A percentile compares a stretch with the other conserved stretches of the same genome.
Evolutionary conservation across 2,329 filamentous ascomycete species (phyloP).

Genomic region (Aspergillus cejpii): DNA sequence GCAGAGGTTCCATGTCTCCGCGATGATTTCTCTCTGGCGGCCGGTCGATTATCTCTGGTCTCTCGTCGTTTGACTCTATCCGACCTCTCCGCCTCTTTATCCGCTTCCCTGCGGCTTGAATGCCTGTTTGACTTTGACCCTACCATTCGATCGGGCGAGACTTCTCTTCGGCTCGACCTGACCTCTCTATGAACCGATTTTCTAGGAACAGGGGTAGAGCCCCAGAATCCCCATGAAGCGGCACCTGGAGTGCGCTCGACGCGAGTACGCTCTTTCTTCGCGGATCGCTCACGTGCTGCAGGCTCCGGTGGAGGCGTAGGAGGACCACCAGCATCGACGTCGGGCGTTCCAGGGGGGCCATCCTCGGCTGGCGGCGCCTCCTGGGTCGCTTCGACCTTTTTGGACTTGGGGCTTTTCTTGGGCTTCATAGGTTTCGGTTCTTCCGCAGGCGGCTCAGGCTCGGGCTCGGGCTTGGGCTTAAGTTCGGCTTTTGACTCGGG

Average conservation of each 20-base stretch:
- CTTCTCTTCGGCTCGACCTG: constrained; percentile 33
- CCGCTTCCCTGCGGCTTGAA: constrained; percentile 55
- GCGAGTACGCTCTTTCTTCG: constrained; percentile 69
- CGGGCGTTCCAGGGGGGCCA: constrained; percentile 18
- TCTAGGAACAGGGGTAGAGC: constrained; percentile 46
- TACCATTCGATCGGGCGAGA: constrained; percentile 39
- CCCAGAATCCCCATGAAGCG: constrained; percentile 73
- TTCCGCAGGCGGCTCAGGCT: constrained; percentile 15
- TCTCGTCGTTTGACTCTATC: constrained; percentile 52
- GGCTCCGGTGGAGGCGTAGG: constrained; percentile 50
- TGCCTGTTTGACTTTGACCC: constrained; percentile 53
- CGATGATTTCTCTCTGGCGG: constrained; percentile 61
- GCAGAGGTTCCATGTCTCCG: constrained; percentile 55
- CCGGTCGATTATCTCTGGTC: constrained; percentile 51
- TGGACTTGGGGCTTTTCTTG: constrained; percentile 25
- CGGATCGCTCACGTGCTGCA: constrained; percentile 49
- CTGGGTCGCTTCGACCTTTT: constrained; percentile 28
- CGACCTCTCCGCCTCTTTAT: constrained; percentile 53
- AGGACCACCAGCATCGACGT: constrained; percentile 26
- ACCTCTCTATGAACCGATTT: constrained; percentile 48
- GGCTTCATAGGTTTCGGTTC: constrained; percentile 19
- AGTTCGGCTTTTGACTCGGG: constrained; percentile 8
- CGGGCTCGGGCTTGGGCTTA: constrained; percentile 26
- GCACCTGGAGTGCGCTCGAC: constrained; percentile 61
- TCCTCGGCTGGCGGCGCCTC: constrained; percentile 48